These are phyloP conservation scores for Telfairia occidentalis DNA, from an alignment of 331 rosid genomes.

Conservation along the genomic window DNA sequence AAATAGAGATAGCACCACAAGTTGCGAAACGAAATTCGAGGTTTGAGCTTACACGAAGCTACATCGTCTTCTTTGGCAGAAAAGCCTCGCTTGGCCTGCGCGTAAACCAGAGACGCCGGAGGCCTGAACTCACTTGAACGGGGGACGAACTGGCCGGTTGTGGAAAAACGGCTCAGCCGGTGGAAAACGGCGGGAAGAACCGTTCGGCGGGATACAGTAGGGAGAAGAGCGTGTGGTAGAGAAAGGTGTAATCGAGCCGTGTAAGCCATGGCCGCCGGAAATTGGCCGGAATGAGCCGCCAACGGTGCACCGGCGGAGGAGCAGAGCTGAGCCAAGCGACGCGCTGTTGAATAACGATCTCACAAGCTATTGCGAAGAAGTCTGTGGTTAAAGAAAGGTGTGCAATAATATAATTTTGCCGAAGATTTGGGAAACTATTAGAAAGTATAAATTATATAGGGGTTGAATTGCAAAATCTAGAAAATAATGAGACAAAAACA, in stretches of 20 bases:
- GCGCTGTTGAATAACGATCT: background rate
- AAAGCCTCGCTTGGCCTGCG: constrained; percentile 39
- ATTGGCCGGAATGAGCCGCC: background rate
- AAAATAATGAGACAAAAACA: background rate
- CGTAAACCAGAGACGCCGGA: constrained; percentile 19
- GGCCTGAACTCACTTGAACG: constrained; percentile 3
- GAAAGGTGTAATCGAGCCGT: constrained; percentile 21
- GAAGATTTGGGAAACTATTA: background rate
- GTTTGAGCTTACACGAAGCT: constrained; percentile 44
- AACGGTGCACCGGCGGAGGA: background rate
- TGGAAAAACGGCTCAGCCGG: constrained; percentile 18
- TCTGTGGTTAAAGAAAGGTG: background rate
- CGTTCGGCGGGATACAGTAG: constrained; percentile 15
- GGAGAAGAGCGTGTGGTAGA: constrained; percentile 13
- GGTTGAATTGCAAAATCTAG: background rate
- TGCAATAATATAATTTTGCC: background rate
- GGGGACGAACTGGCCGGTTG: constrained; percentile 14
- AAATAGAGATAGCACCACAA: background rate
- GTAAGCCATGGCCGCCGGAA: constrained; percentile 35
- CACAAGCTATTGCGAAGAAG: background rate
- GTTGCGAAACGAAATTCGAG: background rate
- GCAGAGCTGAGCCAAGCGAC: background rate
- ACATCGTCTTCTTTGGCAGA: constrained; percentile 38
- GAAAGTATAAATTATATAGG: background rate
- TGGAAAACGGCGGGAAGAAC: constrained; percentile 23